Evolutionary conservation across 2,329 filamentous ascomycete genomes (phyloP), one percentile per base, ranked within the genome.

Genomic region (Aspergillus sp.): DNA sequence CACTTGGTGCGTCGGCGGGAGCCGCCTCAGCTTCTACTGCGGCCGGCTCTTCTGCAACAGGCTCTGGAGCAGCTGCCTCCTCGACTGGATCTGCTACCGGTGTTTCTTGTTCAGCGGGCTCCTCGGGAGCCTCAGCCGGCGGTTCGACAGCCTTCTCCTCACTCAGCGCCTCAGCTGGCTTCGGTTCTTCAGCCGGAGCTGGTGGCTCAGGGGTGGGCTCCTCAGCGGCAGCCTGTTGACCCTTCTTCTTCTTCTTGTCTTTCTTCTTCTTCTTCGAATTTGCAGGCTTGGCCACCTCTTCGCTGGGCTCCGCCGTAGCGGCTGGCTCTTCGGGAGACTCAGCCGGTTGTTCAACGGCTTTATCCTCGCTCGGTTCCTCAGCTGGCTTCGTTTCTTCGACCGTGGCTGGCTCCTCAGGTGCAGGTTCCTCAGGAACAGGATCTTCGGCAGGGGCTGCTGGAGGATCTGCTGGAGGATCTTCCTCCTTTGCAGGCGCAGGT

Each of bases 171-270:
- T 56, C 47, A 15, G 47, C 19, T 37, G 27, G 17, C 19, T 35
- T 35, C 14, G 51, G 14, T 21, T 53, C 52, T 23, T 50, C 54
- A 23, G 54, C 35, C 7, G 19, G 24, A 12, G 17, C 35, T n/a
- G 37, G 57, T 45, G 54, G 41, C 12, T 62, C 58, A 65, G 41
- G 54, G 41, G 59, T n/a, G 19, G 47, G 35, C 11, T 58, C 37
- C 11, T 61, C 63, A 14, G 50, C 55, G 27, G 27, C 50, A 35
- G 45, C 11, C 45, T 50, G 17, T 27, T 39, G 33, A 14, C 45
- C 27, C n/a, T 35, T 48, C 45, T 48, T 51, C 37, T 15, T 55
- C 27, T 47, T 47, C 24, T 47, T 47, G 2, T 47, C 17, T 4
- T 47, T 17, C 9, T 47, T 35, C 45, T 48, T 48, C n/a, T 21